These are phyloP conservation scores for Carex littledalei DNA, from an alignment of 176 grass and related monocot species.

Conservation along the genomic window DNA sequence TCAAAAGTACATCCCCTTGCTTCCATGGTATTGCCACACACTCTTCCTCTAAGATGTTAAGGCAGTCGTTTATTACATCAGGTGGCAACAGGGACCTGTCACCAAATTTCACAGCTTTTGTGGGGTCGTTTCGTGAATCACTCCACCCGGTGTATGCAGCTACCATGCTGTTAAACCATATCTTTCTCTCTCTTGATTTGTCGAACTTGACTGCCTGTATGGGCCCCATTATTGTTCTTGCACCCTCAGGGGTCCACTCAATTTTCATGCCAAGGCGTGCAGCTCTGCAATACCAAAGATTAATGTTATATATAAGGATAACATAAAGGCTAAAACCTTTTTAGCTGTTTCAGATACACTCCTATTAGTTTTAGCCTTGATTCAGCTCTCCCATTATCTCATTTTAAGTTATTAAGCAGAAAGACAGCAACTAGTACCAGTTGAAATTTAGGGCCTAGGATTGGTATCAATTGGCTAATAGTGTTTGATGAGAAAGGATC, in stretches of 20 bases:
- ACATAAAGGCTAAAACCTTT: not conserved
- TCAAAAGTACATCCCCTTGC: conserved; percentile 62
- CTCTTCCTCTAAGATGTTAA: conserved; percentile 65
- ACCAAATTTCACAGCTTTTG: conserved; percentile 73
- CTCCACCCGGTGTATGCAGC: conserved; percentile 95
- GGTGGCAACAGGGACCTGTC: conserved; percentile 57
- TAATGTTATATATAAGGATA: not conserved
- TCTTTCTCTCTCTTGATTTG: conserved; percentile 45
- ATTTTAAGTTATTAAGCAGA: not conserved
- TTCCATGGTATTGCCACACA: conserved; percentile 62
- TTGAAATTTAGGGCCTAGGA: not conserved
- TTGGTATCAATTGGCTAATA: not conserved
- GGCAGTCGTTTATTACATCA: conserved; percentile 54
- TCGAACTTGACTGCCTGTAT: conserved; percentile 69
- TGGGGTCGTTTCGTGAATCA: conserved; percentile 75
- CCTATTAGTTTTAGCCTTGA: not conserved
- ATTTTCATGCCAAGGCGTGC: conserved; percentile 65
- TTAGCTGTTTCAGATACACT: not conserved
- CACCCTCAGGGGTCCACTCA: conserved; percentile 69
- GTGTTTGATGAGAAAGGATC: not conserved
- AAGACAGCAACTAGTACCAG: not conserved
- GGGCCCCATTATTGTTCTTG: conserved; percentile 79
- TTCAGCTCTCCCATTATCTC: not conserved
- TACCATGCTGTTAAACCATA: conserved; percentile 99
- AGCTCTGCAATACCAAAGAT: conserved; percentile 34